phyloP scores from a whole-genome alignment of 768 basidiomycete species.

The Pleurotus sapidus region DNA sequence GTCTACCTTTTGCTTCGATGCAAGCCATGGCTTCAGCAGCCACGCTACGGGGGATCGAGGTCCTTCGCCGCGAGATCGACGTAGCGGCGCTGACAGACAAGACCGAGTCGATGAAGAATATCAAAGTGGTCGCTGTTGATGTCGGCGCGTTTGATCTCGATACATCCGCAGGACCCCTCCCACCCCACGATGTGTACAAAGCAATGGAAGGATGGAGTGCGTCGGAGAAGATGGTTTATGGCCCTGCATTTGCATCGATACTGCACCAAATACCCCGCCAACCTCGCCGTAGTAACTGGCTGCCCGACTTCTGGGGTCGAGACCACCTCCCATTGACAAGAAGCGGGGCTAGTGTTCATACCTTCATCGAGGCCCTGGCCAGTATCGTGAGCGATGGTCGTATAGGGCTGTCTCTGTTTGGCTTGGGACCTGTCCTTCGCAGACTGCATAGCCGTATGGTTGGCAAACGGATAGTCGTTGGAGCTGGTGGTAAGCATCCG shows the following conservation, averaged over 20 bases:
- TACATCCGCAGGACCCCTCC: conserved; percentile 15
- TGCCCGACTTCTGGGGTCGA: conserved; percentile 35
- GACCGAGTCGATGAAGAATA: conserved; percentile 58
- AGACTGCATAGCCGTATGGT: conserved; percentile 53
- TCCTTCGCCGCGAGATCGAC: conserved; percentile 71
- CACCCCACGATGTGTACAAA: conserved; percentile 37
- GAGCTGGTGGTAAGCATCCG: conserved; percentile 66
- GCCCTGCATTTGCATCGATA: conserved; percentile 59
- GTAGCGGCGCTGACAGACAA: conserved; percentile 53
- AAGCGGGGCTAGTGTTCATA: conserved; percentile 51
- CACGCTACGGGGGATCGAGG: conserved; percentile 67
- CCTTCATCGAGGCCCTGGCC: conserved; percentile 58
- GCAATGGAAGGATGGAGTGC: conserved; percentile 72
- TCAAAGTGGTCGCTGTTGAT: conserved; percentile 70
- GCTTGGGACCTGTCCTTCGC: conserved; percentile 44
- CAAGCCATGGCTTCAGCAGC: conserved; percentile 77
- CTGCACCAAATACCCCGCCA: conserved; percentile 25
- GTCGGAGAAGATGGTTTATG: conserved; percentile 72
- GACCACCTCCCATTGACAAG: conserved; percentile 34
- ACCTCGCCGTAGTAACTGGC: conserved; percentile 22
- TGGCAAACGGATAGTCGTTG: conserved; percentile 69
- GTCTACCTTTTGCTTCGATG: conserved; percentile 65
- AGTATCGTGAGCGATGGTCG: conserved; percentile 59
- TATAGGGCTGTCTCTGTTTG: conserved; percentile 33
- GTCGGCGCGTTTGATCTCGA: conserved; percentile 57